Base-by-base conservation (phyloP, 345 rosid species). In the Carallia brachiata region DNA sequence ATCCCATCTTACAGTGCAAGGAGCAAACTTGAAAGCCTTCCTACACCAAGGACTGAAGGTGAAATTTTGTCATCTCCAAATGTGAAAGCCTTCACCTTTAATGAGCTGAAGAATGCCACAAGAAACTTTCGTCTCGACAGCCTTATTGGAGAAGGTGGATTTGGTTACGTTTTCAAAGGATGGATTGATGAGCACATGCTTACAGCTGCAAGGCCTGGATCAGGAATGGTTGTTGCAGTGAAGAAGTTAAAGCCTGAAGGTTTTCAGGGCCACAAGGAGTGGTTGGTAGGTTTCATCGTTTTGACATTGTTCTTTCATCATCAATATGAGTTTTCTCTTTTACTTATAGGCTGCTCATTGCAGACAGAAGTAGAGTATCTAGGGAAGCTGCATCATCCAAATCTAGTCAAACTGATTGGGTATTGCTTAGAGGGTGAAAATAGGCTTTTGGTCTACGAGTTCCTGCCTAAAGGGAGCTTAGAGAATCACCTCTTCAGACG, bases 91-190 rank as follows among this genome's bases (percentile, higher is more conserved):
- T 92, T 92, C 71, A 75, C 68, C 12, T 79, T 77, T 71, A 58
- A 40, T 19, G 96, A 90, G 81, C 85, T 92, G 16, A 79, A 70
- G 77, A 81, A 56, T 18, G 92, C 97, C 16, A 87, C 97, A 4
- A 77, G 84, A 73, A 88, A 88, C 76, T 93, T 93, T 77, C 75
- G 81, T 65, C 69, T 79, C 0, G 90, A 87, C 36, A 75, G 82
- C 81, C 79, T 89, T 28, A 71, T 93, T 52, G 98, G 98, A 8
- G 92, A 91, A 86, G 98, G 98, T 65, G 98, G 98, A 23, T 93
- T 93, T 69, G 98, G 97, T 1, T 79, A 61, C 76, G 98, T 93
- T 54, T 86, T 84, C 82, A 89, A 88, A 70, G 97, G 98, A 17
- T 93, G 91, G 89, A 62, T 90, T 68, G 85, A 84, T 74, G 83